Conservation (phyloP, 176 grass and related monocot genomes). For the Carex myosuroides region DNA sequence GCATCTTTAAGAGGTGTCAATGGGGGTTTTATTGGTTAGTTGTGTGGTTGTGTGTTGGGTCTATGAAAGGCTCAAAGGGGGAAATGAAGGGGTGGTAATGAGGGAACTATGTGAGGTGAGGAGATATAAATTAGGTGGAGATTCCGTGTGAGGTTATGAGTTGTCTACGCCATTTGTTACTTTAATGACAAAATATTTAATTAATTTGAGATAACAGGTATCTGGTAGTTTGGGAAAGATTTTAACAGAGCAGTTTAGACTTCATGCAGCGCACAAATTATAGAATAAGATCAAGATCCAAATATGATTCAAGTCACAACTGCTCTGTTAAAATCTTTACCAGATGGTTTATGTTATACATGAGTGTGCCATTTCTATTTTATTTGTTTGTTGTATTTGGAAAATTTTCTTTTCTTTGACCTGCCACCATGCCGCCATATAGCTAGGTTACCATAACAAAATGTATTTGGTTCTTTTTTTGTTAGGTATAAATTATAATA, state of each 20-base stretch:
- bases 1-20: background rate
- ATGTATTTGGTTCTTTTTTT: background rate
- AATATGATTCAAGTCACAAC: no score
- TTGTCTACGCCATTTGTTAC: background rate
- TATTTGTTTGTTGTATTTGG: background rate
- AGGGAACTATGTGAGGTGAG: background rate
- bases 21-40: background rate
- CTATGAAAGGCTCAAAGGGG: background rate
- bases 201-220: background rate
- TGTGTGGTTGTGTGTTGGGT: background rate
- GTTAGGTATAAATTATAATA: background rate
- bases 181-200: background rate
- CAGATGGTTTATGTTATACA: no score
- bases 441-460: background rate
- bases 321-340: no score
- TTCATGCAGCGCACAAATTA: no score
- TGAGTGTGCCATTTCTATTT: background rate
- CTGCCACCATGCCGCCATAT: background rate
- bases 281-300: no score
- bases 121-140: conserved; percentile 17
- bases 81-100: background rate
- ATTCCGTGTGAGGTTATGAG: background rate
- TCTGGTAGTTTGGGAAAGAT: background rate
- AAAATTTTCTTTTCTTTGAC: background rate
- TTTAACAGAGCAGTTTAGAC: no score